These are phyloP conservation scores for Periconia sp. DNA, from an alignment of 2,329 filamentous ascomycete species.

Conservation along the genomic window DNA sequence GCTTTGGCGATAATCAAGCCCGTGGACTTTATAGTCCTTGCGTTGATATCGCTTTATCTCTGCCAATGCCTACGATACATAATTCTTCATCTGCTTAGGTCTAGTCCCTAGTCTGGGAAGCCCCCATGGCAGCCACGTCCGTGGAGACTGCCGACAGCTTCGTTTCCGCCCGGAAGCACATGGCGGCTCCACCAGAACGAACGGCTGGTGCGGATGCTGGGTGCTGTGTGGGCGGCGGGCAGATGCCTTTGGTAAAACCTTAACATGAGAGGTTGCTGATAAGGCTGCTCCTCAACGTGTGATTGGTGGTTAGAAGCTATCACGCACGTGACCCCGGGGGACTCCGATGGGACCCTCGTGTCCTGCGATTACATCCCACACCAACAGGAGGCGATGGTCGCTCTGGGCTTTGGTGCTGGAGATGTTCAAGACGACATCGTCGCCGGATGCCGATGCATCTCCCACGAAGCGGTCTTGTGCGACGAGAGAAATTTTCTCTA, in stretches of 20 bases:
- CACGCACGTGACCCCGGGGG: slow-evolving; percentile 33
- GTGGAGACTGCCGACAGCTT: slow-evolving; percentile 39
- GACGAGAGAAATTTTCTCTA: too few relatives aligned
- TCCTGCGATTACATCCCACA: slow-evolving; percentile 26
- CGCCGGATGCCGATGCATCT: slow-evolving; percentile 38
- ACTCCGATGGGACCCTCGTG: slow-evolving; percentile 28
- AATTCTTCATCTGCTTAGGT: slow-evolving; percentile 17
- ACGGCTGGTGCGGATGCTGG: slow-evolving; percentile 19
- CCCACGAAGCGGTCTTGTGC: too few relatives aligned
- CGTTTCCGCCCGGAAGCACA: slow-evolving; percentile 31
- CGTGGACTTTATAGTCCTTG: slow-evolving; percentile 14
- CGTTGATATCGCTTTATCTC: slow-evolving; percentile 23
- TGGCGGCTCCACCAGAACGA: slow-evolving; percentile 31
- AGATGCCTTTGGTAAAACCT: slow-evolving; percentile 35
- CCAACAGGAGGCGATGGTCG: slow-evolving; percentile 6
- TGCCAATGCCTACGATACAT: slow-evolving; percentile 37
- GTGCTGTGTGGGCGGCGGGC: slow-evolving; percentile 19
- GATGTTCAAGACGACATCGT: slow-evolving; percentile 14
- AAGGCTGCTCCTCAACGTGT: slow-evolving; percentile 18
- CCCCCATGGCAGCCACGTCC: slow-evolving; percentile 13
- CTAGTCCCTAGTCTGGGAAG: slow-evolving; percentile 18
- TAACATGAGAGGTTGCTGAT: slow-evolving; percentile 31
- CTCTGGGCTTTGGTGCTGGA: slow-evolving; percentile 15
- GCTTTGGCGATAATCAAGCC: slow-evolving; percentile 5
- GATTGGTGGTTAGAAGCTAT: slow-evolving; percentile 27